Base-by-base conservation (phyloP, 1,284 basidiomycete species). In the Ustilago shanxiensis region DNA sequence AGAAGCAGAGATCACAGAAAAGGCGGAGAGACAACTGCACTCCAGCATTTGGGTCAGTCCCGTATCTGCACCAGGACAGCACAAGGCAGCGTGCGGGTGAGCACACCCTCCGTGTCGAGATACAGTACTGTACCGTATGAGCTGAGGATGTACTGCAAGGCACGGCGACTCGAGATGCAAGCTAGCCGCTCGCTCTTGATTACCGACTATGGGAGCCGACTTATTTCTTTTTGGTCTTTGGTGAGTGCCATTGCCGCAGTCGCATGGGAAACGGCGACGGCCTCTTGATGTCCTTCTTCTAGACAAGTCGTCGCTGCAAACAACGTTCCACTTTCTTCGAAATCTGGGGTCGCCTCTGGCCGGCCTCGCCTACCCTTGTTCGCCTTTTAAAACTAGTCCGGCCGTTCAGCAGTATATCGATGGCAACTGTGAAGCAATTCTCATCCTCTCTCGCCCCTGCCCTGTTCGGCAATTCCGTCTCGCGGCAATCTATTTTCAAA, bases 401-500 rank as follows among this genome's bases (percentile, higher is more conserved):
- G 16, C 13, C 24, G 6, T 6, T 41, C 7, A 16, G 5, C 18
- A 16, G 9, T 18, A 14, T 16, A 18, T 41, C 39, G 13, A 31
- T 28, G 13, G 28, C 28, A 51, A 13, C 50, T 51, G 50, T 51
- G n/a, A 51, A 28, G 50, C 13, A 31, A 33, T 7, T 5, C 31
- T 33, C 31, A 33, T 33, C 31, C 31, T 14, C 35, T 9, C 35
- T 37, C 35, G 35, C 35, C 13, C 14, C 35, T 37, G 11, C 31
- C 31, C 31, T n/a, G 31, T 33, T 33, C 31, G 31, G 7, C 31
- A 33, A 16, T 24, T 18, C 14, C 24, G 16, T 11, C 33, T 57
- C 26, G 37, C 62, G 62, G 62, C 54, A 64, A 64, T 64, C 62
- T 37, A 64, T 52, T 57, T 57, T 52, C n/a, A 9, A 5, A n/a